Percentiles rank a stretch among this genome's conserved stretches.
These are phyloP conservation scores for Phoma herbarum DNA, from an alignment of 2,329 filamentous ascomycete genomes.

Conservation along the genomic window DNA sequence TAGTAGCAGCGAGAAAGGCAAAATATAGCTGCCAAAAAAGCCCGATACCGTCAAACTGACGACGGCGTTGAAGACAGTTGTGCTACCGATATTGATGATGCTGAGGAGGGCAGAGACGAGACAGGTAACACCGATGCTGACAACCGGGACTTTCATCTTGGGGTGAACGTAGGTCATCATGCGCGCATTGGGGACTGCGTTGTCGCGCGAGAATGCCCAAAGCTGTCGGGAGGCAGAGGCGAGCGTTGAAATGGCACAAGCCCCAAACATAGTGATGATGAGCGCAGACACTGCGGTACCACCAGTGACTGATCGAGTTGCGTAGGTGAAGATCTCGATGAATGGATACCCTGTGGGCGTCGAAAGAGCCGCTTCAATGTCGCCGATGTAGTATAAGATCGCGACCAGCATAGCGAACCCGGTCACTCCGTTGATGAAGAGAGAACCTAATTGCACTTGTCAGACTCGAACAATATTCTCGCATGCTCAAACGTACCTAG, in stretches of 20 bases:
- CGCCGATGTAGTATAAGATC: slow-evolving; percentile 44
- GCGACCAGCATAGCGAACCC: slow-evolving; percentile 42
- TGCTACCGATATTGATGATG: slow-evolving; percentile 31
- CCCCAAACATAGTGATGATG: slow-evolving; percentile 37
- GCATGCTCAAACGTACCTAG: slow-evolving; percentile 18
- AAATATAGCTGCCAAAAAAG: slow-evolving; percentile 32
- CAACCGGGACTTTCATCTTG: slow-evolving; percentile 29
- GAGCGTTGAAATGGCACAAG: slow-evolving; percentile 39
- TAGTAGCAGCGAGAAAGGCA: slow-evolving; percentile 24
- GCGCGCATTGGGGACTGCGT: slow-evolving; percentile 35
- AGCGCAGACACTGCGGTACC: slow-evolving; percentile 54
- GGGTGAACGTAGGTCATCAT: slow-evolving; percentile 25
- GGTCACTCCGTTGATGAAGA: slow-evolving; percentile 36
- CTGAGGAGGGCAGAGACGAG: slow-evolving; percentile 20
- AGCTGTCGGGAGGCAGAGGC: slow-evolving; percentile 45
- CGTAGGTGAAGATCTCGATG: slow-evolving; percentile 56
- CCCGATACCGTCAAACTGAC: slow-evolving; percentile 30
- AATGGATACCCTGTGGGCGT: slow-evolving; percentile 51
- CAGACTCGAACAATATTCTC: background rate
- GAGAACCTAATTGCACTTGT: slow-evolving; percentile 21
- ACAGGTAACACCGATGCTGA: slow-evolving; percentile 23
- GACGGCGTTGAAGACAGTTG: slow-evolving; percentile 32
- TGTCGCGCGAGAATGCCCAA: slow-evolving; percentile 54
- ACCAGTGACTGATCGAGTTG: slow-evolving; percentile 33
- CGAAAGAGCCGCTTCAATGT: slow-evolving; percentile 36